Evolutionary conservation across 306 rosid genomes (phyloP), one percentile per base, ranked within the genome.

Genomic region (Vicia faba): DNA sequence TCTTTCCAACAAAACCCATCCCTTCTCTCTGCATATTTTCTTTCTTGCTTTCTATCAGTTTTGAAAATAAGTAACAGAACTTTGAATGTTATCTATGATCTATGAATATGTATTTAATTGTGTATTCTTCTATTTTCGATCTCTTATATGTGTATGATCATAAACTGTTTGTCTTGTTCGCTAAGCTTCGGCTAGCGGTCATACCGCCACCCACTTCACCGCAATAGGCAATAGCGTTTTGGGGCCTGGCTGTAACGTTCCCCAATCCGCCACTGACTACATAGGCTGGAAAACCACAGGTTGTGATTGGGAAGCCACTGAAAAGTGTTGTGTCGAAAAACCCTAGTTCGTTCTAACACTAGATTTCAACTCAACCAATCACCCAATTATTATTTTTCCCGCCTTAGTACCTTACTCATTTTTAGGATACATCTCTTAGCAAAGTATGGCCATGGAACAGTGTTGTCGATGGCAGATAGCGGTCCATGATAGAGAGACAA

Each of bases 301-400:
- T 10, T 39, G 13, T 39, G 44, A 11, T 39, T 39, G 44, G 11
- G 44, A 39, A 39, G 44, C 13, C 12, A 9, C 14, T 1, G 20
- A 45, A 45, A n/a, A 45, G 51, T 5, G 9, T 45, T 14, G 18
- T 4, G 46, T 12, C 7, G 14, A 5, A 41, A 41, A 41, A 41
- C 7, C 46, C 6, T n/a, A 41, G 15, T 2, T 6, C 6, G n/a
- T 41, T 12, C 18, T 14, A 5, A 44, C 57, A 57, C 23, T 31
- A 28, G 11, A 38, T 59, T 19, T 25, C 35, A 6, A 58, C 43
- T 61, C 25, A 53, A 51, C 33, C 75, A 61, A 61, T 19, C 68
- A 15, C 19, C 51, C 12, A 20, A 15, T 11, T 16, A 61, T 56
- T 49, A 12, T 9, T 41, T 4, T 61, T 62, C 46, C 15, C 23